These are phyloP conservation scores for Pneumocystis oryctolagi DNA, from an alignment of 1,139 yeast genomes.

Conservation along the genomic window DNA sequence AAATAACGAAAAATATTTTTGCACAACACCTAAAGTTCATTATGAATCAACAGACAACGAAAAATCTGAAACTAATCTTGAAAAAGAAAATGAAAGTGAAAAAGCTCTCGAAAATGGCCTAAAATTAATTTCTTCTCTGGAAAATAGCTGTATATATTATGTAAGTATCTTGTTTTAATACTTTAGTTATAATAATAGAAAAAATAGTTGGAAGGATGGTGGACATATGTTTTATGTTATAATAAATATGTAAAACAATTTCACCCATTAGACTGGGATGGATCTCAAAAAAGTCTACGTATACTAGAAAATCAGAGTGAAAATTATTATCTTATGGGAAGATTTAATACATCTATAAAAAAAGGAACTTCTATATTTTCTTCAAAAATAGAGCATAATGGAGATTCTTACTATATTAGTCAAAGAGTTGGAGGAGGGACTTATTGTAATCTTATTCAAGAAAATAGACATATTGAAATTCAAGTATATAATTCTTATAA, in stretches of 20 bases:
- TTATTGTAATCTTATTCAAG: conserved; percentile 55
- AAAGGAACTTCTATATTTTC: conserved; percentile 11
- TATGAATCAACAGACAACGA: neutral
- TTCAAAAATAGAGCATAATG: conserved; percentile 21
- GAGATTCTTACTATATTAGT: conserved; percentile 32
- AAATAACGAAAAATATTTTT: neutral
- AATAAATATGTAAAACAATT: conserved; percentile 45
- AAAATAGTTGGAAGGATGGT: conserved; percentile 32
- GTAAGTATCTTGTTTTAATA: neutral
- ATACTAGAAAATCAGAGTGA: conserved; percentile 12
- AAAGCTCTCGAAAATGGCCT: neutral
- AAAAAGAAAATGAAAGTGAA: neutral
- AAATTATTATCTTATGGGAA: conserved; percentile 10
- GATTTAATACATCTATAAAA: conserved; percentile 2
- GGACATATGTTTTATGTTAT: conserved; percentile 50
- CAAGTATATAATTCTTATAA: conserved; percentile 30
- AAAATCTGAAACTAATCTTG: neutral
- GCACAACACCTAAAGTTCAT: neutral
- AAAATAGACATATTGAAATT: conserved; percentile 47
- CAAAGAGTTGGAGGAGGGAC: conserved; percentile 49
- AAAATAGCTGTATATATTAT: neutral
- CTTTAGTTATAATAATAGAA: neutral
- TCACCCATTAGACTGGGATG: conserved; percentile 25
- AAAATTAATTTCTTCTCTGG: neutral
- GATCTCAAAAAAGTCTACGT: conserved; percentile 15